Evolutionary conservation across 768 basidiomycete genomes (phyloP).

Genomic region (Pleurotus pulmonarius): DNA sequence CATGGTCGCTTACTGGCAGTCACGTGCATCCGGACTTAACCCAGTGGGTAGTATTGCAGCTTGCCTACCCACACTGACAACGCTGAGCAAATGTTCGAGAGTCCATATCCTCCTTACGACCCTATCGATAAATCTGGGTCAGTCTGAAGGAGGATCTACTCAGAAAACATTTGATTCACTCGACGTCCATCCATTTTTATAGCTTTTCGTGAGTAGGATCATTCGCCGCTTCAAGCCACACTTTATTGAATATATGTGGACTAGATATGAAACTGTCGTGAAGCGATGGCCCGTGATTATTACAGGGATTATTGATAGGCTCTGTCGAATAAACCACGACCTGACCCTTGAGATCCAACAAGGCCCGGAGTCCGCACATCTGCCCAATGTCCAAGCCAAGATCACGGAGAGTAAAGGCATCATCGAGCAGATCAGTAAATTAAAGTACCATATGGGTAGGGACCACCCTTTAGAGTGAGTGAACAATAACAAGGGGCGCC

Average conservation of each 20-base stretch:
- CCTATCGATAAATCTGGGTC: conserved; percentile 67
- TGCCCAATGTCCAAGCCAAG: conserved; percentile 31
- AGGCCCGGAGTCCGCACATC: conserved; percentile 14
- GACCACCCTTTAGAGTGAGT: conserved; percentile 67
- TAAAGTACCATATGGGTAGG: conserved; percentile 89
- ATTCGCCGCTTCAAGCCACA: background rate
- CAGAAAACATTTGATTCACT: too few relatives aligned
- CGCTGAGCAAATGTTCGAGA: conserved; percentile 28
- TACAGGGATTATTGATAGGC: conserved; percentile 71
- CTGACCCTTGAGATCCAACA: conserved; percentile 39
- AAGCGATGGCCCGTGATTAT: conserved; percentile 85
- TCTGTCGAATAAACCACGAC: conserved; percentile 67
- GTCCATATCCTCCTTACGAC: conserved; percentile 70
- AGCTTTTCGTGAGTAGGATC: conserved; percentile 60
- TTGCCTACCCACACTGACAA: too few relatives aligned
- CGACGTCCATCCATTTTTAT: conserved; percentile 1
- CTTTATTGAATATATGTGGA: background rate
- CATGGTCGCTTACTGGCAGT: too few relatives aligned
- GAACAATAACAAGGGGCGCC: background rate
- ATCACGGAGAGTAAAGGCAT: conserved; percentile 76
- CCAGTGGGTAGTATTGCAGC: too few relatives aligned
- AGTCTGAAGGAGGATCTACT: conserved; percentile 10
- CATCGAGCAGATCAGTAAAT: conserved; percentile 65
- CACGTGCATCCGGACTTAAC: too few relatives aligned
- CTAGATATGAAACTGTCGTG: conserved; percentile 74